These are phyloP conservation scores for Penicillium waksmanii DNA, from an alignment of 495 filamentous ascomycete species.

Conservation along the genomic window DNA sequence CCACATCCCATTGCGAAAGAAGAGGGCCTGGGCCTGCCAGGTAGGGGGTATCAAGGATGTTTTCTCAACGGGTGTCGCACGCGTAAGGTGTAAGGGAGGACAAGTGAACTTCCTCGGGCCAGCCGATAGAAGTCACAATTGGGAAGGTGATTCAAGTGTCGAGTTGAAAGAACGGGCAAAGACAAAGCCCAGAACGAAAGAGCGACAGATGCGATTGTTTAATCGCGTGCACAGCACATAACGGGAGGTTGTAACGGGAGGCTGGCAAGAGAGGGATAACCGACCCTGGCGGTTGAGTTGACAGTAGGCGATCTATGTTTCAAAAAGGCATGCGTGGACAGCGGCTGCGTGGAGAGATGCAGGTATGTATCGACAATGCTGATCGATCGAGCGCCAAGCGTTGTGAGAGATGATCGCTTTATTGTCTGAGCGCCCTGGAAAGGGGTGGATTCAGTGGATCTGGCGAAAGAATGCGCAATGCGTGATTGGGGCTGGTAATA, in stretches of 20 bases:
- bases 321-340: conserved; percentile 23
- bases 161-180: conserved; percentile 12
- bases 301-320: conserved; percentile 18
- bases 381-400: conserved; percentile 19
- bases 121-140: conserved; percentile 45
- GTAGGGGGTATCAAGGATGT: conserved; percentile 10
- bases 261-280: background rate
- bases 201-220: conserved; percentile 20
- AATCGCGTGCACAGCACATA: conserved; percentile 30
- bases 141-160: conserved; percentile 7
- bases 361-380: conserved; percentile 8
- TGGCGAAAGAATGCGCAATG: conserved; percentile 28
- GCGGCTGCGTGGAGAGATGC: conserved; percentile 7
- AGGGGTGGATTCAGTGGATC: conserved; percentile 25
- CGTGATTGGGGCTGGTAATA: conserved; percentile 6
- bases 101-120: conserved; percentile 45
- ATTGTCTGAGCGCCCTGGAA: conserved; percentile 28
- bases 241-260: conserved; percentile 11
- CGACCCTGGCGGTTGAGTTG: conserved; percentile 7
- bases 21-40: conserved; percentile 42
- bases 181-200: conserved; percentile 11
- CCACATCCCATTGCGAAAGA: conserved; percentile 68
- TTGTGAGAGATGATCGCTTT: conserved; percentile 16
- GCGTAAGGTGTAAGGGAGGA: conserved; percentile 8
- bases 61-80: conserved; percentile 12